These are phyloP conservation scores for Bauhinia variegata DNA, from an alignment of 306 rosid species.

Conservation along the genomic window DNA sequence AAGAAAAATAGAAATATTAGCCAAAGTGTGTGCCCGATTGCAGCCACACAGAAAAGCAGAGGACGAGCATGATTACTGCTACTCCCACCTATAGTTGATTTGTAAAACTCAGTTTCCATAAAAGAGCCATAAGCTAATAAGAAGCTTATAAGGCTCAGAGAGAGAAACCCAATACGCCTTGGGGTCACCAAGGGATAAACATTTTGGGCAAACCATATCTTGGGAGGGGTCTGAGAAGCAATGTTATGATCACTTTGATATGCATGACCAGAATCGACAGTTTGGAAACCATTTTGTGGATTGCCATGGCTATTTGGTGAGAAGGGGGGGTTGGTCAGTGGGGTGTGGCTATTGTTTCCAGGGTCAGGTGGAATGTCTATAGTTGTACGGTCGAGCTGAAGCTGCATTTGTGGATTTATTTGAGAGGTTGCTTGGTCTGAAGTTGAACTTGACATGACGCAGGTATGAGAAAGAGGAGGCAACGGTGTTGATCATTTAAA, in stretches of 20 bases:
- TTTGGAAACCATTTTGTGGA: slow-evolving; percentile 10
- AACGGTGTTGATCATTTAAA: neutral
- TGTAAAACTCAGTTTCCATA: slow-evolving; percentile 30
- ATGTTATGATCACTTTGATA: neutral
- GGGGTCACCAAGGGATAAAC: slow-evolving; percentile 40
- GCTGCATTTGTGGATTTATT: slow-evolving; percentile 8
- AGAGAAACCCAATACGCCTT: slow-evolving; percentile 24
- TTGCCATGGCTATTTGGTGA: neutral
- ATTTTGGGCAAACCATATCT: slow-evolving; percentile 31
- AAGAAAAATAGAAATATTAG: slow-evolving; percentile 28
- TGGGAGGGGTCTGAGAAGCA: slow-evolving; percentile 17
- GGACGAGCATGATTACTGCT: neutral
- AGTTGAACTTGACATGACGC: slow-evolving; percentile 28
- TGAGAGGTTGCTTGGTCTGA: slow-evolving; percentile 5
- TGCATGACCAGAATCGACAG: neutral
- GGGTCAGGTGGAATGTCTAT: slow-evolving; percentile 26
- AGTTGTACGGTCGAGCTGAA: neutral
- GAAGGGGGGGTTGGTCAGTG: neutral
- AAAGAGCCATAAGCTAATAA: slow-evolving; percentile 19
- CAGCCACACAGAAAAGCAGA: slow-evolving; percentile 16
- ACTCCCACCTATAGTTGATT: neutral
- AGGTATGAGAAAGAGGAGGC: neutral
- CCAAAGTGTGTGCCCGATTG: neutral
- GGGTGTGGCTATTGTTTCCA: slow-evolving; percentile 19
- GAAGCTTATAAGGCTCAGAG: neutral